Conservation (phyloP, 192 early-diverging fungal species). For the Cladochytrium replicatum region DNA sequence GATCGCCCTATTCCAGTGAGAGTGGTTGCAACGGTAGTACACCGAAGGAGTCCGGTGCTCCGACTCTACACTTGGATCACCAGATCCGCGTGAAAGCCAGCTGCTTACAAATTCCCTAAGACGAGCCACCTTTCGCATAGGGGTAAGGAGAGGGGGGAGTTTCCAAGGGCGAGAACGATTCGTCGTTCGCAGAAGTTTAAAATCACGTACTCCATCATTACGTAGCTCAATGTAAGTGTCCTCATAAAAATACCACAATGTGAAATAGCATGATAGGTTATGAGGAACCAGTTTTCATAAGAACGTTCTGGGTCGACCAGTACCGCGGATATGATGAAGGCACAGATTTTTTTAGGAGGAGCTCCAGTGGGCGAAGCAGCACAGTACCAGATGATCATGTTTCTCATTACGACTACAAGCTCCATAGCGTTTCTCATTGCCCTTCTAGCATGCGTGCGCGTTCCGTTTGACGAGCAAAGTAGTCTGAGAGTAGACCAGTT, state of each 20-base stretch:
- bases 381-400: constrained; percentile 76
- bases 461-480: constrained; percentile 16
- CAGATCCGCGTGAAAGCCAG: constrained; percentile 40
- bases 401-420: constrained; percentile 71
- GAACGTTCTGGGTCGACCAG: background rate
- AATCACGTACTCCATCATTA: constrained; percentile 51
- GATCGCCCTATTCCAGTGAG: constrained; percentile 55
- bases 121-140: too few relatives aligned
- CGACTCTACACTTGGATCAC: constrained; percentile 7
- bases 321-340: constrained; percentile 60
- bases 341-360: constrained; percentile 79
- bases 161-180: too few relatives aligned
- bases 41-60: constrained; percentile 45
- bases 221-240: background rate
- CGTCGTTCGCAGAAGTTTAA: constrained; percentile 44
- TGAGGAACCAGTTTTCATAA: too few relatives aligned
- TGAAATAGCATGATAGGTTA: background rate
- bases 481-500: constrained; percentile 19
- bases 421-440: constrained; percentile 34
- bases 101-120: constrained; percentile 42
- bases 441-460: constrained; percentile 4
- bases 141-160: too few relatives aligned
- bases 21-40: constrained; percentile 46
- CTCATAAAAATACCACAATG: background rate
- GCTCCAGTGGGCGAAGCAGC: constrained; percentile 66